Evolutionary conservation across 2,329 filamentous ascomycete genomes (phyloP), one percentile per base, ranked within the genome.

Genomic region (Penicillium sp.): DNA sequence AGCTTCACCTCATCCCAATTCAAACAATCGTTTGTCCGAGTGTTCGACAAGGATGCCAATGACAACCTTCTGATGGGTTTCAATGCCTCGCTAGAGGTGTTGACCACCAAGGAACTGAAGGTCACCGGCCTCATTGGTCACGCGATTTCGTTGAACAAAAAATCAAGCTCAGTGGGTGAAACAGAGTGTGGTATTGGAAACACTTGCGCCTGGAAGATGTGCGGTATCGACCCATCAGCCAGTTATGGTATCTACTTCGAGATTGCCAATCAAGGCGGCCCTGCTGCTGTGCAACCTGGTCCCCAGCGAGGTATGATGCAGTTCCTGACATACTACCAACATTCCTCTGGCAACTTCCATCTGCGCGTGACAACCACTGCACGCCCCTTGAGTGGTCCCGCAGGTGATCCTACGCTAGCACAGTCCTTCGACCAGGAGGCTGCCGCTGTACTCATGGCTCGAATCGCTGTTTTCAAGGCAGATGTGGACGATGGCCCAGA

Each of bases 201-300:
- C 72, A 99, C 94, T 1, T 97, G 93, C 75, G 93, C 92, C 3
- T 99, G 94, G 94, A 99, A 99, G 78, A 97, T 99, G 93, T 97
- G 94, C 68, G 92, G 92, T 63, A 97, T 99, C 63, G 92, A 97
- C 67, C 94, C 94, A 10, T 89, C 87, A 51, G 87, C 94, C 28
- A 97, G 92, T 68, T 97, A 97, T 67, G 94, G 92, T 57, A 84
- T 99, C 59, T 99, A 97, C 77, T 99, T 97, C 67, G 94, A 99
- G 75, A 95, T 99, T 70, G 93, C 94, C 43, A 91, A 90, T 66
- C 94, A 97, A 76, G 92, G 91, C 31, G 92, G 92, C 7, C 89
- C 92, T 14, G 83, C 89, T 45, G 87, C 90, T 60, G 90, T 95
- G 73, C 90, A 93, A 68, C 91, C 93, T 72, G 87, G 89, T 6